These are phyloP conservation scores for Dothidotthia symphoricarpi DNA, from an alignment of 2,329 filamentous ascomycete genomes.

Conservation along the genomic window DNA sequence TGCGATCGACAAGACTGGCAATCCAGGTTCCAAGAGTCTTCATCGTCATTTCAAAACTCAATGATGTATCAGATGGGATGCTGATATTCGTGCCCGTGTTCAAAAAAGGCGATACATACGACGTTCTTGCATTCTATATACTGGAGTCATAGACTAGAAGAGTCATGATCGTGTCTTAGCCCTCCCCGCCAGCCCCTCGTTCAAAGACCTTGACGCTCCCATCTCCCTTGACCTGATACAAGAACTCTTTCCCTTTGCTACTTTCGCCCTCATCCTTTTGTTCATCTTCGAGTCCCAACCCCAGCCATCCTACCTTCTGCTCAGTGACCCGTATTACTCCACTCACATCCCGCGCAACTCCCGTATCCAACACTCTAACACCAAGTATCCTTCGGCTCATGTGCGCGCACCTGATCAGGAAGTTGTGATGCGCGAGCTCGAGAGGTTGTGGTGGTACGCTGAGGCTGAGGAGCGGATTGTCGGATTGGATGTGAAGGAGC, in stretches of 20 bases:
- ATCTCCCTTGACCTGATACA: constrained; percentile 80
- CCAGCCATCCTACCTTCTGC: constrained; percentile 33
- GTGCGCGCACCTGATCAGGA: constrained; percentile 72
- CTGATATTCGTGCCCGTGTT: too few relatives aligned
- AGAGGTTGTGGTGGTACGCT: constrained; percentile 50
- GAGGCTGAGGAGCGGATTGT: constrained; percentile 64
- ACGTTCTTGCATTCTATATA: too few relatives aligned
- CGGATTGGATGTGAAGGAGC: constrained; percentile 66
- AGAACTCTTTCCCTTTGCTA: constrained; percentile 62
- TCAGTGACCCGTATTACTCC: constrained; percentile 76
- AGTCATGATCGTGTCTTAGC: too few relatives aligned
- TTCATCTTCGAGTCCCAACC: constrained; percentile 20
- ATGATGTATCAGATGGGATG: too few relatives aligned
- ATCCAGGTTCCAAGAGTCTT: too few relatives aligned
- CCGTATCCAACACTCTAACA: constrained; percentile 76
- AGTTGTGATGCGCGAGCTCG: constrained; percentile 42
- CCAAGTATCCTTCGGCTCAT: constrained; percentile 69
- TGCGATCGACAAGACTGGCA: too few relatives aligned
- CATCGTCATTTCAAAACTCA: too few relatives aligned
- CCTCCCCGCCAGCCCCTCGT: constrained; percentile 56
- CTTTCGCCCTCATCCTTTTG: constrained; percentile 22
- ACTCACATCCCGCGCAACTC: constrained; percentile 85
- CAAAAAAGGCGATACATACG: too few relatives aligned
- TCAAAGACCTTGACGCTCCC: constrained; percentile 81
- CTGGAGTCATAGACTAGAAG: too few relatives aligned